These are phyloP conservation scores for Suillus subluteus DNA, from an alignment of 768 basidiomycete species.

Conservation along the genomic window DNA sequence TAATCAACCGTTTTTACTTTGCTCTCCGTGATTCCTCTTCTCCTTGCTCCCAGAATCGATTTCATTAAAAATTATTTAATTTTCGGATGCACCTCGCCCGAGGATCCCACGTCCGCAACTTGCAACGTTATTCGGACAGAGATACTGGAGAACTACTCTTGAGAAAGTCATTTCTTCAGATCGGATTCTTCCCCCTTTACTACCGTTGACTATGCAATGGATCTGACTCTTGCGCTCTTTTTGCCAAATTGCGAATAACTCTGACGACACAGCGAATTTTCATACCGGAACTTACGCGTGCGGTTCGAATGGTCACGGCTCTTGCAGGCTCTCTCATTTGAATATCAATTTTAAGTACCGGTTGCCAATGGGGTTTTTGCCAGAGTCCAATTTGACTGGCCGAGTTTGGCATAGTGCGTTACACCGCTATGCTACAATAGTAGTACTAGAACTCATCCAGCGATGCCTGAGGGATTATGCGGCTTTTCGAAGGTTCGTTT, in stretches of 20 bases:
- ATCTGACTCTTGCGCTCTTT: conserved; percentile 1
- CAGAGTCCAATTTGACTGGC: neutral
- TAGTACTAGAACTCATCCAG: neutral
- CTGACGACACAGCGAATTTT: neutral
- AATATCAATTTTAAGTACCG: neutral
- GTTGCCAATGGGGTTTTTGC: neutral
- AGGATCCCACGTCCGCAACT: neutral
- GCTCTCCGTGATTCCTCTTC: neutral
- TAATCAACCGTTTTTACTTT: neutral
- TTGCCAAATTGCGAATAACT: neutral
- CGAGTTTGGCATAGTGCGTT: neutral
- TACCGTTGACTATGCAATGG: neutral
- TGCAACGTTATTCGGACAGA: neutral
- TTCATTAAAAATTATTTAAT: neutral
- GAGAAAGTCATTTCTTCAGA: neutral
- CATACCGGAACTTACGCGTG: conserved; percentile 8
- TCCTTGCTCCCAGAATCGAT: neutral
- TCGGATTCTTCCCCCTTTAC: neutral
- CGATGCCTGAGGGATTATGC: neutral
- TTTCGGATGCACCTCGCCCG: neutral
- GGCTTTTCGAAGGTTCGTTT: neutral
- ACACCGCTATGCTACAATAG: neutral
- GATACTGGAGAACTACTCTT: neutral
- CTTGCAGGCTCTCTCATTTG: neutral
- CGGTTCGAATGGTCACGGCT: neutral